Base-by-base conservation (phyloP, 2,329 filamentous ascomycete genomes). In the Pseudocercospora pini-densiflorae region DNA sequence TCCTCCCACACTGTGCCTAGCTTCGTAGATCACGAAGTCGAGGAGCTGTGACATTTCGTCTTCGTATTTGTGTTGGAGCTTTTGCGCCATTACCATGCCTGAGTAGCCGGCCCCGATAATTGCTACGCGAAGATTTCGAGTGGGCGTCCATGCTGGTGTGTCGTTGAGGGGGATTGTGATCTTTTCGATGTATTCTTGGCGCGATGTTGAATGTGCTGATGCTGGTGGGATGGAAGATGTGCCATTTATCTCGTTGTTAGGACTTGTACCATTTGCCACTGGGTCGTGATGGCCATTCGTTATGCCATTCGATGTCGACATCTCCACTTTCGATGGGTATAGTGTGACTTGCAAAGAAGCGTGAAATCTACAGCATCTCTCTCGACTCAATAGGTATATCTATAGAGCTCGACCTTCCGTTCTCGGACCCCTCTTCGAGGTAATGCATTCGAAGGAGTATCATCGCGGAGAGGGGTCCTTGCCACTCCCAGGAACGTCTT, bases 21-120 rank as follows among this genome's bases (percentile, higher is more conserved):
- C 75, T 65, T 83, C 81, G 57, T 80, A 83, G 59, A 83, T 80
- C 0, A 76, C 72, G 55, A 76, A 74, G 3, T 78, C 77, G 24
- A 72, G 54, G 9, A 75, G 70, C 14, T 75, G 71, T 9, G 76
- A 67, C 45, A 79, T 68, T 33, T 79, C 72, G 16, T 73, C 69
- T 21, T 54, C 43, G 31, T 66, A 65, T 29, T 74, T 70, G 63
- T 80, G 74, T 65, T 79, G 73, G 29, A 81, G 66, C 62, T 80
- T 80, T 59, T 80, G 76, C 3, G 79, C 79, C 45, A 81, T 73
- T 16, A 76, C 73, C 63, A 81, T 66, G 1, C 79, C 80, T 1
- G 78, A 79, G 61, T 74, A 76, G 12, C 76, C 76, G 12, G 75
- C 76, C 1, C 77, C 76, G 55, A 77, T 73, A 36, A 70, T 74